Percentiles rank a stretch among this genome's conserved stretches.
These are phyloP conservation scores for Calycina herbarum DNA, from an alignment of 2,329 filamentous ascomycete genomes.

Conservation along the genomic window DNA sequence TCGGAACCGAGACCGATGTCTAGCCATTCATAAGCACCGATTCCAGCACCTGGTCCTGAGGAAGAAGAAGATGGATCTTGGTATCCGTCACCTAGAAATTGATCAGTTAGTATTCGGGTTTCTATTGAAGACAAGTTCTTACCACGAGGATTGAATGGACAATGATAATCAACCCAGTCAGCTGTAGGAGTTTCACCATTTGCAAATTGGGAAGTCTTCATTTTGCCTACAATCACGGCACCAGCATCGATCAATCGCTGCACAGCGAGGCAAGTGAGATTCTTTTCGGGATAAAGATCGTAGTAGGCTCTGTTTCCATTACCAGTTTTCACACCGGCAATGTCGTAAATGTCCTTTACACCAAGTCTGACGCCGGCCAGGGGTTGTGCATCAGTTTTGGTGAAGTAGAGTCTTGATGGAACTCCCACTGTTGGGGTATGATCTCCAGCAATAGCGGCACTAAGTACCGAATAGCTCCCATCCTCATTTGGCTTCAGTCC, in stretches of 20 bases:
- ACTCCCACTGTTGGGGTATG: conserved; percentile 51
- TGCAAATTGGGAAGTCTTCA: conserved; percentile 51
- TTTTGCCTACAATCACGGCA: conserved; percentile 55
- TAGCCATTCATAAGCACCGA: conserved; percentile 48
- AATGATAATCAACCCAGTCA: conserved; percentile 47
- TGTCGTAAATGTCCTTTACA: conserved; percentile 61
- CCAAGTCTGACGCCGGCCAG: conserved; percentile 56
- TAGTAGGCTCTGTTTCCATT: conserved; percentile 59
- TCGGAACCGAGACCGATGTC: conserved; percentile 51
- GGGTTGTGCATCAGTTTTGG: conserved; percentile 51
- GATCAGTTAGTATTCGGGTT: not conserved
- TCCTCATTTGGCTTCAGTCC: conserved; percentile 41
- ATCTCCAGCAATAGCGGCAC: conserved; percentile 42
- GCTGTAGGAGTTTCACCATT: conserved; percentile 44
- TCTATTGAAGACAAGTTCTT: not conserved
- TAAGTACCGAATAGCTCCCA: conserved; percentile 45
- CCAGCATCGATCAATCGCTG: conserved; percentile 58
- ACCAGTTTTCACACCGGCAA: conserved; percentile 55
- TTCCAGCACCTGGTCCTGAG: conserved; percentile 45
- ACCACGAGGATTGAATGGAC: conserved; percentile 42
- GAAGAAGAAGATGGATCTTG: conserved; percentile 49
- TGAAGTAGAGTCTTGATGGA: conserved; percentile 61
- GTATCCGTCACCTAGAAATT: conserved; percentile 46
- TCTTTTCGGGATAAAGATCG: conserved; percentile 48
- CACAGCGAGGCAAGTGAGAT: conserved; percentile 48